phyloP scores from a whole-genome alignment of 2,329 filamentous ascomycete species.

The Metarhizium robertsii region DNA sequence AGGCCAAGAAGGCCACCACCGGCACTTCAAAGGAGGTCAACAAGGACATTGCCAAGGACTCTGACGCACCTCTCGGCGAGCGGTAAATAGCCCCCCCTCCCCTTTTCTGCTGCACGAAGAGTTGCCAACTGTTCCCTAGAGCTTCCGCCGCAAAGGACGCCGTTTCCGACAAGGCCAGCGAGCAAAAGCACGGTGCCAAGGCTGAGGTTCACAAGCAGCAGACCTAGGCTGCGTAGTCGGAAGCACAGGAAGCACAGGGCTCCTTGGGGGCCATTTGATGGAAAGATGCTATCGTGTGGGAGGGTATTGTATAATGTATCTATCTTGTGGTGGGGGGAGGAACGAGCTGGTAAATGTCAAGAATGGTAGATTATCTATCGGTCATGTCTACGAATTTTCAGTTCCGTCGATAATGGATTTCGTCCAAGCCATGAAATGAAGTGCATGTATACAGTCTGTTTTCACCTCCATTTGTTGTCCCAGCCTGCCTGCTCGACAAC shows the following conservation, averaged over 20 bases:
- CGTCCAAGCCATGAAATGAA: no score
- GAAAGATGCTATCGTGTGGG: no score
- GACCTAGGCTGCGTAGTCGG: conserved; percentile 19
- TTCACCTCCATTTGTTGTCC: conserved; percentile 28
- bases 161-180: conserved; percentile 34
- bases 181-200: conserved; percentile 29
- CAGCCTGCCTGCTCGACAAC: conserved; percentile 29
- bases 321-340: no score
- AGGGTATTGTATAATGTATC: no score
- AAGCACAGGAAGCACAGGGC: no score
- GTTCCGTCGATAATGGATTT: no score
- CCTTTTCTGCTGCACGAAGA: no score
- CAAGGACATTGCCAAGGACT: conserved; percentile 58
- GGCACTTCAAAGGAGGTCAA: conserved; percentile 58
- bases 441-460: no score
- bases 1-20: conserved; percentile 44
- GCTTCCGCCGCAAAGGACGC: conserved; percentile 38
- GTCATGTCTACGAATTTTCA: no score
- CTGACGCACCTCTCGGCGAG: conserved; percentile 38
- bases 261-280: no score
- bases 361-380: no score
- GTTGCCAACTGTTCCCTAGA: conserved; percentile 15
- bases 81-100: conserved; percentile 31
- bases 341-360: no score
- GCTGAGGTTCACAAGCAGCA: conserved; percentile 30